phyloP scores from a whole-genome alignment of 352 stramenopile genomes.

The Globisporangium takayamanum region DNA sequence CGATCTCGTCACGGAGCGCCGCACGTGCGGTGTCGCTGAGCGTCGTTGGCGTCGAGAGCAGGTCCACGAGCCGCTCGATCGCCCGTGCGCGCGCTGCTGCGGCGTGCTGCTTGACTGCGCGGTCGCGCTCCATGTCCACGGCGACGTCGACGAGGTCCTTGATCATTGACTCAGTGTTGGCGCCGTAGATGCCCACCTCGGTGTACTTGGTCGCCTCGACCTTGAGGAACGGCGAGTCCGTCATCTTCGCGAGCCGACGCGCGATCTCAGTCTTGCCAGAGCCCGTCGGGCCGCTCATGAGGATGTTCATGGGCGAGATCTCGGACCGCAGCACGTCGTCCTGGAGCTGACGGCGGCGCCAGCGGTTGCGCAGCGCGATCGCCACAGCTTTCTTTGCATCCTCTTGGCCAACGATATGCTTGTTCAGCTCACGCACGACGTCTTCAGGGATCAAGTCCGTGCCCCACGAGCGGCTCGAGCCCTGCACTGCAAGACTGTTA shows the following conservation, averaged over 20 bases:
- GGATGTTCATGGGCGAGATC: constrained; percentile 98
- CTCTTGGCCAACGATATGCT: constrained; percentile 95
- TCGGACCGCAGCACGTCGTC: constrained; percentile 79
- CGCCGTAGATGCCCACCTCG: constrained; percentile 98
- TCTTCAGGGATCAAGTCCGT: constrained; percentile 82
- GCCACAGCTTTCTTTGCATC: constrained; percentile 97
- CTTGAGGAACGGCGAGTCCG: constrained; percentile 97
- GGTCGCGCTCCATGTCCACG: constrained; percentile 86
- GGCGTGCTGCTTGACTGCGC: constrained; percentile 76
- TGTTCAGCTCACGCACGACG: constrained; percentile 92
- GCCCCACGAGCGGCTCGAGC: constrained; percentile 15
- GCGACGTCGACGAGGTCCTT: constrained; percentile 96
- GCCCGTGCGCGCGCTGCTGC: constrained; percentile 83
- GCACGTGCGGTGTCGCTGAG: constrained; percentile 38
- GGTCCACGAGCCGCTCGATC: constrained; percentile 88
- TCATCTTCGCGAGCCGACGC: constrained; percentile 94
- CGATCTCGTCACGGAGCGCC: constrained; percentile 55
- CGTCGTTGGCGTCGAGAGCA: constrained; percentile 31
- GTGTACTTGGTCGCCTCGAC: constrained; percentile 99
- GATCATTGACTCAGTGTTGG: constrained; percentile 98
- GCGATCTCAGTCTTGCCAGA: constrained; percentile 98
- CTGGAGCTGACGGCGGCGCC: constrained; percentile 91
- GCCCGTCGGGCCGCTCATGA: constrained; percentile 98
- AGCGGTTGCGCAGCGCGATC: constrained; percentile 97
- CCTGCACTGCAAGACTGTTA: constrained; percentile 8